Evolutionary conservation across 768 basidiomycete species (phyloP).

Genomic region (Suillus weaverae): DNA sequence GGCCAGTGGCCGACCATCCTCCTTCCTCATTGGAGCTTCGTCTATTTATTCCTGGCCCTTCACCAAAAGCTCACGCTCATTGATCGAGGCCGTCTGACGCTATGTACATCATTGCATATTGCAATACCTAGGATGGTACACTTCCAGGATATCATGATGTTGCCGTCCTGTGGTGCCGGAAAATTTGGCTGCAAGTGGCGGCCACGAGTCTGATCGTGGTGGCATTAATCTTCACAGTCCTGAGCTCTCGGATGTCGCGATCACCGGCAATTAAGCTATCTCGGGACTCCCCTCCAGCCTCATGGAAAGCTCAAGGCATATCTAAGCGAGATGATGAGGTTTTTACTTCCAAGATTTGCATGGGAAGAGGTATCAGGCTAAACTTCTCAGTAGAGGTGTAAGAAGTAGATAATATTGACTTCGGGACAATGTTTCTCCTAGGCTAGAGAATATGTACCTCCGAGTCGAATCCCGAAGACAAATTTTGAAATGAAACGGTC

Average conservation of each 20-base stretch:
- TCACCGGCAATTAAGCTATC: constrained; percentile 23
- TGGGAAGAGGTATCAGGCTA: constrained; percentile 5
- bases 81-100: not conserved
- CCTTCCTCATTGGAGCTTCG: not conserved
- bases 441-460: not conserved
- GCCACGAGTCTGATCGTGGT: constrained; percentile 20
- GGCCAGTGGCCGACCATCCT: not conserved
- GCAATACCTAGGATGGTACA: not conserved
- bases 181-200: not conserved
- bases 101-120: not conserved
- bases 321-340: constrained; percentile 27
- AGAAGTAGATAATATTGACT: constrained; percentile 11
- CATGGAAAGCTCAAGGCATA: constrained; percentile 32
- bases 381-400: constrained; percentile 8
- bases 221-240: constrained; percentile 9
- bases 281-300: constrained; percentile 22
- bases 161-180: not conserved
- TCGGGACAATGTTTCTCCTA: constrained; percentile 11
- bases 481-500: not conserved
- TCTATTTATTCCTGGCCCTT: constrained; percentile 3
- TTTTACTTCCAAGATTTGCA: constrained; percentile 10
- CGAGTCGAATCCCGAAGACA: constrained; percentile 6
- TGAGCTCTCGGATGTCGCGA: constrained; percentile 10
- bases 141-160: not conserved
- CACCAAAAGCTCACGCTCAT: not conserved